Evolutionary conservation across 192 early-diverging fungal species (phyloP).

Genomic region (Coemansia sp.): DNA sequence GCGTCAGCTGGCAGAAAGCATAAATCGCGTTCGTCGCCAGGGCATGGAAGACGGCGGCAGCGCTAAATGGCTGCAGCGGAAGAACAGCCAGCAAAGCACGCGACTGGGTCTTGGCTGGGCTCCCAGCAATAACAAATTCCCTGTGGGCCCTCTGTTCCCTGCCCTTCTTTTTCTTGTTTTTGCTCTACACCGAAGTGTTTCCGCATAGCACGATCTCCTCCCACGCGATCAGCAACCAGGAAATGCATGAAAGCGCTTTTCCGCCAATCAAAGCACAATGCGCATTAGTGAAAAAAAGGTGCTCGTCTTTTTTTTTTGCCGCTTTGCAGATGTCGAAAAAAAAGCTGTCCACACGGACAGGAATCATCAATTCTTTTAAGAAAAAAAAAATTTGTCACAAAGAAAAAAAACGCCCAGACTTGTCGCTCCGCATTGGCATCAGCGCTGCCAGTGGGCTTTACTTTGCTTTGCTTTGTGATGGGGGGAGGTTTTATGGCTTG

Average conservation of each 20-base stretch:
- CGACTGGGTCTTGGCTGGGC: too few relatives aligned
- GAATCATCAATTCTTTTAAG: not conserved
- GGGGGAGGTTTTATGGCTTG: not conserved
- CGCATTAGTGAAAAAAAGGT: not conserved
- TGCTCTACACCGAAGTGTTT: not conserved
- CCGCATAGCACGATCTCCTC: not conserved
- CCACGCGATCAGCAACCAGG: not conserved
- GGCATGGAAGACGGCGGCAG: too few relatives aligned
- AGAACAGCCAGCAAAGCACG: too few relatives aligned
- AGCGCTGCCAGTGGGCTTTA: not conserved
- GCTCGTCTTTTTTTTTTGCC: not conserved
- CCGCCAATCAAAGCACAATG: slow-evolving; percentile 13
- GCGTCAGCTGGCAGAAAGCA: too few relatives aligned
- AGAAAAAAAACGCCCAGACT: slow-evolving; percentile 5
- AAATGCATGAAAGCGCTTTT: not conserved
- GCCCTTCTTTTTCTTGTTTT: not conserved
- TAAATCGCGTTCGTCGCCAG: too few relatives aligned
- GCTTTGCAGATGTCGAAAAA: not conserved
- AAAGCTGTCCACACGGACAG: not conserved
- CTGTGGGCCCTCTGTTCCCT: too few relatives aligned
- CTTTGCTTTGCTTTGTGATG: not conserved
- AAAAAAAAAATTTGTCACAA: not conserved
- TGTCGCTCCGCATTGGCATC: not conserved
- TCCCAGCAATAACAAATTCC: too few relatives aligned
- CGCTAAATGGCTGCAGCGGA: too few relatives aligned